phyloP scores from a whole-genome alignment of 768 basidiomycete species.

The Grammothele lineata region DNA sequence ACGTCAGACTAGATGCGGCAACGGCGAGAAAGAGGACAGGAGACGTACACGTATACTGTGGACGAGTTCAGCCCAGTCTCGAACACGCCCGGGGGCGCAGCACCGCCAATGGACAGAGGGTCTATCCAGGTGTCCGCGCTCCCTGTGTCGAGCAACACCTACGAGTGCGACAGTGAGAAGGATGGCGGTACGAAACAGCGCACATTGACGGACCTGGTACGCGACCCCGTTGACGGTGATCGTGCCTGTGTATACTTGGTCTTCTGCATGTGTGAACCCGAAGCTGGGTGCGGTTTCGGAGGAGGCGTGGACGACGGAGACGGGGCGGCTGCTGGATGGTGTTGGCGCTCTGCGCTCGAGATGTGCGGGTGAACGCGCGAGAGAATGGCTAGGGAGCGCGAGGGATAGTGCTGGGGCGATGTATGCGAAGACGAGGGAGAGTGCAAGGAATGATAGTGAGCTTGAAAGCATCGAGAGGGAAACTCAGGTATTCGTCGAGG shows the following conservation, averaged over 20 bases:
- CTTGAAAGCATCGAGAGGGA: no score
- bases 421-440: no score
- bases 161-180: no score
- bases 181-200: not conserved
- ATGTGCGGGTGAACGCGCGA: no score
- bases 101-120: not conserved
- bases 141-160: constrained; percentile 6
- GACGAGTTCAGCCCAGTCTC: constrained; percentile 2
- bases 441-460: no score
- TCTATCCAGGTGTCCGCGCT: constrained; percentile 10
- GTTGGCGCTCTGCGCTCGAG: no score
- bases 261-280: not conserved
- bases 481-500: no score
- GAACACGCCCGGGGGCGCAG: not conserved
- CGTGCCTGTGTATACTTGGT: not conserved
- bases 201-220: not conserved
- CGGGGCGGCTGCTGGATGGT: no score
- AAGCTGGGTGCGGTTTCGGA: not conserved
- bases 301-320: no score
- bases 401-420: no score
- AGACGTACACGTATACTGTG: constrained; percentile 1
- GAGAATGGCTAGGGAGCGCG: no score
- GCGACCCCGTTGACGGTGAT: constrained; percentile 5
- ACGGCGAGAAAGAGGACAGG: no score
- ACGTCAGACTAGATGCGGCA: not conserved